phyloP scores from a whole-genome alignment of 108 stramenopile species.

The Nitzschia palea region DNA sequence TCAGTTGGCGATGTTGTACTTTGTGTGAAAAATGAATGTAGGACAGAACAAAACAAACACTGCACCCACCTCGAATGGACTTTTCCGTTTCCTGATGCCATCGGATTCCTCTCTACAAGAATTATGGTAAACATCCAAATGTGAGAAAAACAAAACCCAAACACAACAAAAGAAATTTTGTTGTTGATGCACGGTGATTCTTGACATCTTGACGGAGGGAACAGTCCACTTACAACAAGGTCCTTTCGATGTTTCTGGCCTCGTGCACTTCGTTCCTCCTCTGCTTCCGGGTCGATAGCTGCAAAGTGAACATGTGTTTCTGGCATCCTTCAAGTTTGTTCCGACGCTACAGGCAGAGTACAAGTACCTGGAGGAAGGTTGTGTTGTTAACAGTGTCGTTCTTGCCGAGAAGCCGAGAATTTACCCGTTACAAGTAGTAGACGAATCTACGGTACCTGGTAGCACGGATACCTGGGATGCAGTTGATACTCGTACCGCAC shows the following conservation, averaged over 20 bases:
- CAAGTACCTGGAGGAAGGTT: too few relatives aligned
- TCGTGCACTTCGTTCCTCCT: constrained; percentile 17
- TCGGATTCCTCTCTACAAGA: constrained; percentile 7
- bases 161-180: neutral
- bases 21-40: too few relatives aligned
- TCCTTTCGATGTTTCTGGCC: constrained; percentile 22
- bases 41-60: neutral
- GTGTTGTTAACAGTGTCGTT: too few relatives aligned
- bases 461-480: too few relatives aligned
- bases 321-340: too few relatives aligned
- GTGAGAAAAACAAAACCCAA: neutral
- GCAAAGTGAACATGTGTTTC: constrained; percentile 12
- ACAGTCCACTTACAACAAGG: constrained; percentile 8
- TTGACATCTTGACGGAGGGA: neutral
- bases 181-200: neutral
- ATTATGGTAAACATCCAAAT: neutral
- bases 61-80: constrained; percentile 1
- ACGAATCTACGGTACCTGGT: too few relatives aligned
- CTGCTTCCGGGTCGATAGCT: constrained; percentile 14
- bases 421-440: too few relatives aligned
- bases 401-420: too few relatives aligned
- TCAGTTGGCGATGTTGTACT: too few relatives aligned
- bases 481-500: too few relatives aligned
- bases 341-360: too few relatives aligned
- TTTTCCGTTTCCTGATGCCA: constrained; percentile 20